Evolutionary conservation across 768 basidiomycete genomes (phyloP).

Genomic region (Gloeopeniophorella convolvens): DNA sequence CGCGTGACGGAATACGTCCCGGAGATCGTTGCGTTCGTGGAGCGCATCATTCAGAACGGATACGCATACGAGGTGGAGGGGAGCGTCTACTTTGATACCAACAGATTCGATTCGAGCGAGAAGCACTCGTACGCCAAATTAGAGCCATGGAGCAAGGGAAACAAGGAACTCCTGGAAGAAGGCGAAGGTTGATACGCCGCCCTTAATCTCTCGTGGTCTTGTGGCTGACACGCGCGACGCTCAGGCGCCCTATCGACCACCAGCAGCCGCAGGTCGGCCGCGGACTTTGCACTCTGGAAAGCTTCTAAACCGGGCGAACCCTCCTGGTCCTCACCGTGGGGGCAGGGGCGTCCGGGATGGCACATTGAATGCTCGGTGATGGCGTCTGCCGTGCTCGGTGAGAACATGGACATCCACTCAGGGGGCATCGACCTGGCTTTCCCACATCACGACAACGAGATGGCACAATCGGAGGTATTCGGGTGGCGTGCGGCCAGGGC

Average conservation of each 20-base stretch:
- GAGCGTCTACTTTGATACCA: constrained; percentile 89
- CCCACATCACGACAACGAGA: constrained; percentile 98
- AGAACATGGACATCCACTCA: constrained; percentile 95
- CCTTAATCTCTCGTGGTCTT: not conserved
- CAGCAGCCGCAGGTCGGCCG: constrained; percentile 63
- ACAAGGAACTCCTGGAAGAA: constrained; percentile 81
- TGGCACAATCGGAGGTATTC: constrained; percentile 89
- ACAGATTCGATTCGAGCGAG: constrained; percentile 67
- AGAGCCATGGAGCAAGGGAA: constrained; percentile 94
- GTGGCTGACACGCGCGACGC: not conserved
- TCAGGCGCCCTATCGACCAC: constrained; percentile 52
- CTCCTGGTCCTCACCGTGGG: constrained; percentile 96
- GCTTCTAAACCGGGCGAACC: constrained; percentile 95
- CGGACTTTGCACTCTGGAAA: constrained; percentile 99
- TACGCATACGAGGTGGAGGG: constrained; percentile 73
- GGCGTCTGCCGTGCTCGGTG: constrained; percentile 86
- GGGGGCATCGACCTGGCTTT: constrained; percentile 97
- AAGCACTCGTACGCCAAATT: constrained; percentile 88
- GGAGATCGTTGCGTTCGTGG: constrained; percentile 86
- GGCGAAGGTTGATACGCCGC: constrained; percentile 63
- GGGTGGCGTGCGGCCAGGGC: not conserved
- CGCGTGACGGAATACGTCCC: constrained; percentile 97
- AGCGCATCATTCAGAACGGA: constrained; percentile 79
- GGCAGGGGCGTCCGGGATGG: constrained; percentile 93
- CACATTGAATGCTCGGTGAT: constrained; percentile 99